Percentiles rank a stretch among this genome's conserved stretches.
Conservation (phyloP, 176 grass and related monocot species). For the Triticum aestivum region IWGSC_CS_RefSeq_v2.1 NC_057810.1:691192787-691193286, state of each 20-base stretch:
- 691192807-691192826: slow-evolving; percentile 82
- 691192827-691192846: slow-evolving; percentile 77
- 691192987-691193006: neutral
- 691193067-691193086: slow-evolving; percentile 83
- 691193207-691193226: neutral
- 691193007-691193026: neutral
- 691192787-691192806: slow-evolving; percentile 39
- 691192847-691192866: slow-evolving; percentile 96
- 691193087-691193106: slow-evolving; percentile 80
- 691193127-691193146: slow-evolving; percentile 78
- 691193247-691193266: neutral
- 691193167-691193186: slow-evolving; percentile 94
- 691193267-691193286: slow-evolving; percentile 12
- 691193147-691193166: slow-evolving; percentile 81
- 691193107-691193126: slow-evolving; percentile 82
- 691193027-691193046: neutral
- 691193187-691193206: slow-evolving; percentile 62
- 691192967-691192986: neutral
- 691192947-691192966: neutral
- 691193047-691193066: slow-evolving; percentile 82
- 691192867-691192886: slow-evolving; percentile 92
- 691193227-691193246: neutral
- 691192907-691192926: neutral
- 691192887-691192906: slow-evolving; percentile 95
- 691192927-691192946: neutral